Evolutionary conservation across 2,329 filamentous ascomycete species (phyloP), one percentile per base, ranked within the genome.

Genomic region (Alternaria metachromatica): DNA sequence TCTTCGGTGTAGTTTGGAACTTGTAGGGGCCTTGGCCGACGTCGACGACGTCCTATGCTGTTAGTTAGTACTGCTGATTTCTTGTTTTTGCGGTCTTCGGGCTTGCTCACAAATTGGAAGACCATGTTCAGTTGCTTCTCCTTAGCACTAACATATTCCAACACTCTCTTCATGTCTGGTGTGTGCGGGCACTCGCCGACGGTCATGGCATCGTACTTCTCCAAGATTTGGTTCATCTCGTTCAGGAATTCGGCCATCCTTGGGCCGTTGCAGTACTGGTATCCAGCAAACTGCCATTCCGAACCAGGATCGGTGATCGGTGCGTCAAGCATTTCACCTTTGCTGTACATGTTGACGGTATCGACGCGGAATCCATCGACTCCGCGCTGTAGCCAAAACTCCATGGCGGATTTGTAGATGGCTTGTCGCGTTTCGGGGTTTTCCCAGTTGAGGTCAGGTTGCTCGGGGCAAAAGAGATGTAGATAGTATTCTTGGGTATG

Each of bases 381-480:
- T 3, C 92, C 92, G 30, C 87, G 87, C 53, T 92, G 83, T 0
- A 96, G 86, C 93, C 93, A 96, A 76, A 94, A 96, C 28, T 87
- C 86, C 87, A 94, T 91, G 6, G 90, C 85, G 11, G 68, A 71
- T 33, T 90, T 84, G 76, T 93, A 91, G 7, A 94, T 88, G 2
- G 91, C 92, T 49, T 87, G 81, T 15, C 92, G 86, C 0, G 91
- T 87, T 10, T 86, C 87, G 0, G 84, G 84, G 61, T 90, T 91
- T 73, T 94, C 91, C 92, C 92, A 96, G 80, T 96, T 96, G n/a
- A 96, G 84, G 71, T 96, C 93, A 0, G 93, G 92, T 76, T 95
- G 92, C 67, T 92, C 88, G 6, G 86, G 86, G 7, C 90, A 88
- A 77, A 93, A 96, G 11, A 96, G 84, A 65, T 91, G 89, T 0